Conservation (phyloP, 306 rosid species). For the Erythrophleum fordii region DNA sequence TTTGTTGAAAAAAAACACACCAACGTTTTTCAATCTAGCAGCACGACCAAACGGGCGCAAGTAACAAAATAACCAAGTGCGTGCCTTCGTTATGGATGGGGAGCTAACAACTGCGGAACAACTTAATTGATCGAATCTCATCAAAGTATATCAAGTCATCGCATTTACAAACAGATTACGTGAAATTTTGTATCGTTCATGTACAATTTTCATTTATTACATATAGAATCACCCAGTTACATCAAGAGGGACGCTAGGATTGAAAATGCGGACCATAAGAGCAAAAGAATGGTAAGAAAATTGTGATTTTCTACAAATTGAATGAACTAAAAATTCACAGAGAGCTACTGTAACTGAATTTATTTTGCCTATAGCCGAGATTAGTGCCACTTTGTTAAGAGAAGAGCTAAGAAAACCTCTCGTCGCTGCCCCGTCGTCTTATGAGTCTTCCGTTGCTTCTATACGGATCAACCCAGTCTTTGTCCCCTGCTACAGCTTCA, state of each 20-base stretch:
- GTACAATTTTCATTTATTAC: not conserved
- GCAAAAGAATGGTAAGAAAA: constrained; percentile 32
- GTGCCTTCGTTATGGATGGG: too few species aligned
- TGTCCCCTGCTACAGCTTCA: constrained; percentile 61
- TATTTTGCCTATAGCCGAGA: constrained; percentile 41
- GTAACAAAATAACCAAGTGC: too few species aligned
- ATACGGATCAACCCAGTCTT: constrained; percentile 68
- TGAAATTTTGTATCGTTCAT: too few species aligned
- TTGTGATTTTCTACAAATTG: constrained; percentile 49
- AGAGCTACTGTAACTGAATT: constrained; percentile 35
- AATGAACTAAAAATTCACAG: constrained; percentile 43
- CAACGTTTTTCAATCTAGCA: too few species aligned
- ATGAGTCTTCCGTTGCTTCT: constrained; percentile 33
- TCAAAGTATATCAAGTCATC: too few species aligned
- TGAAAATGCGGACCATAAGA: not conserved
- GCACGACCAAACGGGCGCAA: too few species aligned
- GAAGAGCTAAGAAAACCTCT: constrained; percentile 19
- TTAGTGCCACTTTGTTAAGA: not conserved
- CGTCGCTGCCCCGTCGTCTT: constrained; percentile 20
- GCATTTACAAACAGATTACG: too few species aligned
- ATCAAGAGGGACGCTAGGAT: not conserved
- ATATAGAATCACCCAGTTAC: not conserved
- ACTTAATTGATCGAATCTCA: too few species aligned
- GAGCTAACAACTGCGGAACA: too few species aligned
- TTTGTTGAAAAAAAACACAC: too few species aligned